Evolutionary conservation across 2,329 filamentous ascomycete species (phyloP), one percentile per base, ranked within the genome.

Genomic region (Basipetospora chlamydospora): DNA sequence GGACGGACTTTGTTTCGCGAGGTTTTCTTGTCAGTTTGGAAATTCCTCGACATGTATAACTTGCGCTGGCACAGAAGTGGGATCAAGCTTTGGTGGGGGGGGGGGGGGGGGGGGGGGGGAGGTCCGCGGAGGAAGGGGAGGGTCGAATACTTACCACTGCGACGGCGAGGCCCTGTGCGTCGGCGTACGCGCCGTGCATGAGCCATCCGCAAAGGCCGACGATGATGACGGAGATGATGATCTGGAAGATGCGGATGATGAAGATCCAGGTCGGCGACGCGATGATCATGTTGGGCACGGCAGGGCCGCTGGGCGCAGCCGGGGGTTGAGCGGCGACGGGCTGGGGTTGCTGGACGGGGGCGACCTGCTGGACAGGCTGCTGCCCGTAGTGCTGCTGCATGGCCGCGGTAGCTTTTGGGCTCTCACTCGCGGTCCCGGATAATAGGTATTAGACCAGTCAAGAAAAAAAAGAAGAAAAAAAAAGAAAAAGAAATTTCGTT

Each of bases 231-330:
- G 61, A 53, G 11, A 67, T 8, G 20, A 67, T 34, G 34, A 63
- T 45, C 41, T 66, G 62, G 26, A 56, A 42, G 12, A 54, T 50
- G 8, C 62, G 60, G 17, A 62, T 33, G 13, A 54, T 51, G 18
- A 58, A 46, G n/a, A 67, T 46, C 63, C 63, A 66, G 13, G 47
- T 37, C 7, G 64, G 62, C 16, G 61, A 57, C 23, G 49, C 43
- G 39, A 66, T 56, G 39, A 66, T 44, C 38, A 38, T 9, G n/a
- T 38, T 32, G 7, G 15, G 23, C 6, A 28, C 29, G 10, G 32
- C 23, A 15, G 17, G 16, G 26, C n/a, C 31, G 17, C n/a, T 15
- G 17, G 36, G 23, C n/a, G 17, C 30, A 12, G 17, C 30, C 6
- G 17, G 23, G 13, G 28, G 28, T 30, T 20, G 23, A 15, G 20